Evolutionary conservation across 768 basidiomycete species (phyloP), one percentile per base, ranked within the genome.

Genomic region (Infundibulicybe gibba): DNA sequence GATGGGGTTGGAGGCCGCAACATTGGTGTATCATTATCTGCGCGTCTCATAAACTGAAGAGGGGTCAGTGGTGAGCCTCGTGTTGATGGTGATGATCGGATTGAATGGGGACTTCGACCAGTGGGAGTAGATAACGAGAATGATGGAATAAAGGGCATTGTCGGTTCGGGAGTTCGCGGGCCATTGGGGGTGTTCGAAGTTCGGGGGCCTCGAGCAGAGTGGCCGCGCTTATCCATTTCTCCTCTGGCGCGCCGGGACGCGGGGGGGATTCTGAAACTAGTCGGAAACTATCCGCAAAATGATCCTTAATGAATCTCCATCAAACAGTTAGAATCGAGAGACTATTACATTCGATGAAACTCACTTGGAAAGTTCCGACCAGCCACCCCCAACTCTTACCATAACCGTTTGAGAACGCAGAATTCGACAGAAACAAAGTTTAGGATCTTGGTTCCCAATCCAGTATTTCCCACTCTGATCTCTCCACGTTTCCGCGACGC

Each of bases 351-450:
- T 11, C 10, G 40, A 19, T 37, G 32, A 45, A 19, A 72, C 85
- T 40, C 62, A 94, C 93, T 84, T 92, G 15, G 90, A 91, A 44
- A 97, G 67, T 63, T 95, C 93, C 46, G 81, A 71, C 94, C 94
- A 97, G 14, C 94, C 94, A 32, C 94, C 94, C 20, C 94, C 94
- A 12, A 97, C 91, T 49, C 94, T 81, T 38, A 97, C 94, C 94
- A 97, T 97, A 52, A 95, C 93, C 0, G 89, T 93, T 57, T 92
- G 88, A 1, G 88, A 92, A 10, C 92, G 83, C 20, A 95, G 68
- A 40, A 95, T 95, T 20, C 94, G 80, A 63, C 92, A 93, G 63
- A 93, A 95, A 63, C 91, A 94, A 30, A 95, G 71, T 63, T 84
- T 92, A 5, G 91, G 81, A 43, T 94, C 90, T 54, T 90, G 82